Evolutionary conservation across 2,329 filamentous ascomycete genomes (phyloP), one percentile per base, ranked within the genome.

Genomic region (Neofusicoccum ribis): DNA sequence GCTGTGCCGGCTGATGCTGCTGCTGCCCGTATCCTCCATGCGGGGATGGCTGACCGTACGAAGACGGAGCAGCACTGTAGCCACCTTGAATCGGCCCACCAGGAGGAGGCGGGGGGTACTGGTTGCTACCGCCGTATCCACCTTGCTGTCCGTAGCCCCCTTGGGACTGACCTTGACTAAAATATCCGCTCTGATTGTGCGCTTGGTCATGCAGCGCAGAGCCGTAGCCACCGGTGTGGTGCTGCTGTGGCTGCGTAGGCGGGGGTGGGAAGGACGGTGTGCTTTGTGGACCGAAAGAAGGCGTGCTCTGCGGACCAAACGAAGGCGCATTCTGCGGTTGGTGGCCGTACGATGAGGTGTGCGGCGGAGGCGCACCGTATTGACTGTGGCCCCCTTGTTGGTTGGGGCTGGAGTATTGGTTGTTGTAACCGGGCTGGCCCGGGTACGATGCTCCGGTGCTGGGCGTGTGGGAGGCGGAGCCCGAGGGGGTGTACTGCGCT

Each of bases 401-500:
- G 20, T 62, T 61, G 23, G 56, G 54, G 44, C 49, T 51, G 47
- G 54, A 39, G 27, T 60, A 60, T 44, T 50, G 47, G 37, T 51
- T 52, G 39, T 51, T 60, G 17, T 60, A 61, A 14, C 47, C 47
- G 11, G 63, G 63, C 50, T 66, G 64, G n/a, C 58, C 58, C 17
- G 56, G 47, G 27, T 65, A 65, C 27, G 51, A 46, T 17, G 31
- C 20, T 15, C 36, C 36, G n/a, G 37, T 59, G 52, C 51, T 64
- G 51, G 61, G 61, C 9, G 61, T 64, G 8, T 64, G 61, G 15
- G 49, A 52, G n/a, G 61, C 61, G 31, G 61, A 64, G 50, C 61
- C 49, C 37, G 41, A 27, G 12, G 61, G 61, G n/a, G 51, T 64
- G 43, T 89, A 89, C 6, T 85, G 83, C 14, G 83, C 76, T n/a